Evolutionary conservation across 768 basidiomycete species (phyloP).

Genomic region (Phylloporus sp.): DNA sequence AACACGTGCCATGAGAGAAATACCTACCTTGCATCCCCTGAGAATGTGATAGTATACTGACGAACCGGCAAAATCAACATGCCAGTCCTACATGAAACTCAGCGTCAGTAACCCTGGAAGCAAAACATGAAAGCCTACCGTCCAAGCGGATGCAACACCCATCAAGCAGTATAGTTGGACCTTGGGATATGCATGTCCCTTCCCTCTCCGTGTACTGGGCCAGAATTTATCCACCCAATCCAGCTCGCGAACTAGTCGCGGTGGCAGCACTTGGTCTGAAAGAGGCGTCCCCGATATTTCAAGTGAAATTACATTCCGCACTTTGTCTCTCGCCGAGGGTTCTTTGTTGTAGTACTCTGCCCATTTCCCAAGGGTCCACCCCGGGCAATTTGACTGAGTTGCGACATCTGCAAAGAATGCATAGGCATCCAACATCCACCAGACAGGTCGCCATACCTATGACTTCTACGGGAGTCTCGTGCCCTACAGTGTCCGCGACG

Average conservation of each 20-base stretch:
- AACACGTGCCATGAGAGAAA: background rate
- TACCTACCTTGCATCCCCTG: constrained; percentile 70
- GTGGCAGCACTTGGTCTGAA: constrained; percentile 75
- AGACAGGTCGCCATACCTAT: constrained; percentile 57
- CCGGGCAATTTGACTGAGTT: constrained; percentile 77
- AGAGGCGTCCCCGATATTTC: constrained; percentile 88
- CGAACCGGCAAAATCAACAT: constrained; percentile 95
- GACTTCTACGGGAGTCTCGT: constrained; percentile 79
- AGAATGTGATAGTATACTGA: constrained; percentile 98
- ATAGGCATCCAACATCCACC: constrained; percentile 3
- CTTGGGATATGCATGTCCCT: constrained; percentile 78
- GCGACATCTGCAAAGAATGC: constrained; percentile 61
- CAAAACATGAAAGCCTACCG: constrained; percentile 49
- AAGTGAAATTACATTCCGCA: constrained; percentile 92
- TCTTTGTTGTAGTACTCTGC: constrained; percentile 78
- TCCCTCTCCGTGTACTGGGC: constrained; percentile 74
- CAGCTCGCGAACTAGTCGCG: constrained; percentile 78
- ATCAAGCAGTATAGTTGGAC: constrained; percentile 97
- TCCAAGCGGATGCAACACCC: constrained; percentile 93
- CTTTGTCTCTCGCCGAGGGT: constrained; percentile 69
- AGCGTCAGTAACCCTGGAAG: background rate
- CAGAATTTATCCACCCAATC: constrained; percentile 98
- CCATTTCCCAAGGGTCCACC: constrained; percentile 92
- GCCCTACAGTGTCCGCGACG: constrained; percentile 77
- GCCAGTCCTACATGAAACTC: constrained; percentile 74